Evolutionary conservation across 2,329 filamentous ascomycete genomes (phyloP), one percentile per base, ranked within the genome.

Genomic region (Alternaria rosae): DNA sequence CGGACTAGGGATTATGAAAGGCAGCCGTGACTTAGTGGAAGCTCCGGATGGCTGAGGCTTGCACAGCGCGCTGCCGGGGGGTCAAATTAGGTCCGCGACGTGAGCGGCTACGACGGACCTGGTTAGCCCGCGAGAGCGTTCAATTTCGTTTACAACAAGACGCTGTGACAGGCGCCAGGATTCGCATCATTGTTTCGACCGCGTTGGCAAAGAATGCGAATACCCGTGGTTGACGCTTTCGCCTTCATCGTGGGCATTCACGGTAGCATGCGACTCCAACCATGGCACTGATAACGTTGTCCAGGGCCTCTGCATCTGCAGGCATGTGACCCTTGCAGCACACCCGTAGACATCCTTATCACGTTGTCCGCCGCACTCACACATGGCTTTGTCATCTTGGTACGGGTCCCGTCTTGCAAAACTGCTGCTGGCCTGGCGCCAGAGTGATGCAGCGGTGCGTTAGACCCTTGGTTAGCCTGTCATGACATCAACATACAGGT

Each of bases 1-100:
- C 67, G 67, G 70, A 57, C 54, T 66, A 62, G 58, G 67, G 75
- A 70, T 74, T 76, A 76, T 76, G 71, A 77, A 68, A 74, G 71
- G 54, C 50, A 48, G 53, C 38, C 57, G 68, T 64, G 17, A 38
- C 30, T 51, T 38, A 53, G 68, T 70, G 72, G 68, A 75, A 71
- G 69, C 60, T 70, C 65, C 72, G 74, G 71, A 75, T 72, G 70
- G 66, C 67, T 71, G 70, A 74, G 69, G 73, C 72, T 70, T 73
- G 67, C 65, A 66, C 58, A 53, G 67, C 35, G 35, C 35, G 35
- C 35, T 57, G 65, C 63, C 65, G 50, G 69, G 71, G 70, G 48
- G 59, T 54, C 66, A 70, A 68, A 71, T 70, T 72, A 61, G 68
- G 63, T 57, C 54, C 57, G 64, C 63, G 43, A 58, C 47, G 56